Conservation (phyloP, 495 filamentous ascomycete genomes). For the Aspergillus funiculosus region DNA sequence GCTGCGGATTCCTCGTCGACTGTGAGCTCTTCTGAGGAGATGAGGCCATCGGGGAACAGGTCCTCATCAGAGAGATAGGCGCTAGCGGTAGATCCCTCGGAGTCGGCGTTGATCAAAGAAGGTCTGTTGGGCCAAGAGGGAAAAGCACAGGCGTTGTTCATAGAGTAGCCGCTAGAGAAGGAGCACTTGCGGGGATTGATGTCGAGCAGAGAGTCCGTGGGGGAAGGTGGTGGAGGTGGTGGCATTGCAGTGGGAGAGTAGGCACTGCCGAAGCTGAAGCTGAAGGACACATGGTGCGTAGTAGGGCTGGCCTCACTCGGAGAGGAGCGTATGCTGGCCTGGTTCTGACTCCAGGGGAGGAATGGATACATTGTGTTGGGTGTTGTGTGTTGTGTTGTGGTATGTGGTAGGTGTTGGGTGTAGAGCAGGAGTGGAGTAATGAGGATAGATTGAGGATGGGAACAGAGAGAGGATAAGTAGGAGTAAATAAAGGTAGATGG, state of each 20-base stretch:
- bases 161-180: constrained; percentile 38
- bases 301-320: constrained; percentile 25
- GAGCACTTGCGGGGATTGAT: constrained; percentile 45
- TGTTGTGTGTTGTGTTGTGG: not conserved
- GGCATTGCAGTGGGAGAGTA: constrained; percentile 33
- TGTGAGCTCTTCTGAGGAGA: constrained; percentile 26
- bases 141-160: constrained; percentile 47
- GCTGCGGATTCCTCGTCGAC: constrained; percentile 31
- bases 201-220: constrained; percentile 37
- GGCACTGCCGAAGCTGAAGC: constrained; percentile 37
- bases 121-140: constrained; percentile 50
- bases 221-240: constrained; percentile 38
- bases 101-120: constrained; percentile 37
- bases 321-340: constrained; percentile 20
- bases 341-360: constrained; percentile 23
- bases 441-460: not conserved
- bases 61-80: constrained; percentile 50
- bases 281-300: constrained; percentile 33
- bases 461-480: constrained; percentile 1
- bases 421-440: not conserved
- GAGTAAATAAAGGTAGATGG: constrained; percentile 15
- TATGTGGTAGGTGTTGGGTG: not conserved
- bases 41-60: constrained; percentile 39
- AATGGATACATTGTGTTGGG: constrained; percentile 19
- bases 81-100: constrained; percentile 30